Base-by-base conservation (phyloP, 2,329 filamentous ascomycete genomes). In the Beauveria medogensis region DNA sequence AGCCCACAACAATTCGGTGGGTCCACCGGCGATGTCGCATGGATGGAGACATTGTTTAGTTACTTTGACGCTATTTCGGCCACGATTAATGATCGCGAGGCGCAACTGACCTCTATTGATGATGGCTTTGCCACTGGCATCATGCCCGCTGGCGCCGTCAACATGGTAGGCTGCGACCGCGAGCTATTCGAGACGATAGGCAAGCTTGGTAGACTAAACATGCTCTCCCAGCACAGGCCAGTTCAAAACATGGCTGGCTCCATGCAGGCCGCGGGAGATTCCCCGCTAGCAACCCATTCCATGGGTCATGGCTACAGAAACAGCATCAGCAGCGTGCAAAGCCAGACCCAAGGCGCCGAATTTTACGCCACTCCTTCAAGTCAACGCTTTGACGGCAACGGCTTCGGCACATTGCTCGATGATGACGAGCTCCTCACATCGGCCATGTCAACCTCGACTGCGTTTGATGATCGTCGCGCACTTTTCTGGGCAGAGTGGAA, bases 11-110 rank as follows among this genome's bases (percentile, higher is more conserved):
- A 68, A 40, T 62, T 68, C 34, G 62, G 55, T 50, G 84, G 70
- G 74, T 81, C 71, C 68, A 85, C 69, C 73, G 83, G 85, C 55
- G 89, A 92, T 63, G 89, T 91, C 62, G 85, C 87, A 14, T 97
- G 92, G 92, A 93, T 96, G 78, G 90, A 95, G 68, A 87, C 91
- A 47, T 86, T 96, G 67, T 97, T 97, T 70, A 94, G 91, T 40
- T 96, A 93, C 81, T 95, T 96, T 70, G 93, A 97, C 72, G 91
- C 92, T 60, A 91, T 97, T 76, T 92, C 91, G 0, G 91, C 91
- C 44, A 92, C 89, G 57, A 91, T 96, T 70, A 97, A 97, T 67
- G 90, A 96, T 73, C 86, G 92, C 56, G 92, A 97, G 73, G 86
- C 90, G 34, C 91, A 96, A 72, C 83, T 96, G 20, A 80, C 86